Conservation (phyloP, 2,329 filamentous ascomycete genomes). For the Apiospora aurea region DNA sequence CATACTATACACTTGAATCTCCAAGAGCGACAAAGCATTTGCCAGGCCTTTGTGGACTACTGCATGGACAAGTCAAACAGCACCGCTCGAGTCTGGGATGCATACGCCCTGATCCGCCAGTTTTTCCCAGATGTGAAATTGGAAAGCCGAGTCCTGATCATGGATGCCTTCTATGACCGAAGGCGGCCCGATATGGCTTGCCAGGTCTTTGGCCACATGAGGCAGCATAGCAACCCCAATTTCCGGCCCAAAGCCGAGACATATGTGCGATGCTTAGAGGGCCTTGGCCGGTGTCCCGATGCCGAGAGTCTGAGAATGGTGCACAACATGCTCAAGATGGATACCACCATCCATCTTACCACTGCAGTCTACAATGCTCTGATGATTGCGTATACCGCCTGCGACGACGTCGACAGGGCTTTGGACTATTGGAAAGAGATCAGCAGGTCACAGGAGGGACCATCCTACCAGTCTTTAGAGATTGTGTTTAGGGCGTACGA, state of each 20-base stretch:
- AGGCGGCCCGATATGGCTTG: constrained; percentile 83
- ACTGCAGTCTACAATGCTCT: constrained; percentile 83
- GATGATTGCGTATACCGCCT: constrained; percentile 83
- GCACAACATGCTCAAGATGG: constrained; percentile 94
- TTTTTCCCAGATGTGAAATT: constrained; percentile 72
- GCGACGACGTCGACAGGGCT: constrained; percentile 69
- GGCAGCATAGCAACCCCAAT: constrained; percentile 69
- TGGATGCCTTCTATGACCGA: constrained; percentile 82
- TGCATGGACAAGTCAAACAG: constrained; percentile 68
- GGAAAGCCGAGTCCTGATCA: constrained; percentile 71
- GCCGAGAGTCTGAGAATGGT: constrained; percentile 74
- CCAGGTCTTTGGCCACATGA: constrained; percentile 92
- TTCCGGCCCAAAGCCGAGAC: constrained; percentile 75
- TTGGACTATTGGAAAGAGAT: constrained; percentile 87
- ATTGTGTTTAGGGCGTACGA: constrained; percentile 85
- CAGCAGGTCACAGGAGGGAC: constrained; percentile 82
- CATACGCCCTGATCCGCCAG: constrained; percentile 70
- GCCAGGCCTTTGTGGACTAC: constrained; percentile 71
- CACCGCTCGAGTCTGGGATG: constrained; percentile 69
- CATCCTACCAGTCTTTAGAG: constrained; percentile 79
- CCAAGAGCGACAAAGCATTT: constrained; percentile 71
- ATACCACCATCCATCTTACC: constrained; percentile 77
- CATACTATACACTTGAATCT: constrained; percentile 75
- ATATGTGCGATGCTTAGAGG: constrained; percentile 80
- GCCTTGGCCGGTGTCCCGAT: constrained; percentile 69